phyloP scores from a whole-genome alignment of 1,284 basidiomycete species.

The Flammula alnicola region DNA sequence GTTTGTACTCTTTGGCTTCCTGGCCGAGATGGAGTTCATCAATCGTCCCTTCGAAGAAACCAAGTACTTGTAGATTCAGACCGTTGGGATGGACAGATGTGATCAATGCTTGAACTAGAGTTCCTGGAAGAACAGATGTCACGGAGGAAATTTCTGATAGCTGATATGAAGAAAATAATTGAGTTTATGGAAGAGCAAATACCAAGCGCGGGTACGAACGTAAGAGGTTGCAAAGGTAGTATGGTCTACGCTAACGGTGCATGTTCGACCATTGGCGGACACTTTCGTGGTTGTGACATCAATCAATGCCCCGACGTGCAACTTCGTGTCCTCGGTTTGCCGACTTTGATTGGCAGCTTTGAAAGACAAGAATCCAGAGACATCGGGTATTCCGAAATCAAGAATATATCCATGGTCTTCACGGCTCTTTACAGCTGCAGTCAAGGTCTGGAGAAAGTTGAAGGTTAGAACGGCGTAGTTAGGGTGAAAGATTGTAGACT shows the following conservation, averaged over 20 bases:
- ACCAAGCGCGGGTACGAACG: conserved; percentile 45
- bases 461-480: conserved; percentile 15
- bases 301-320: conserved; percentile 72
- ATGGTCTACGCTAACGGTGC: conserved; percentile 61
- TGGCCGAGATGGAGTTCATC: conserved; percentile 81
- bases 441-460: conserved; percentile 59
- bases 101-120: conserved; percentile 84
- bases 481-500: conserved; percentile 30
- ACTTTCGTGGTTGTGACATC: conserved; percentile 66
- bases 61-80: conserved; percentile 89
- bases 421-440: conserved; percentile 80
- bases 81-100: conserved; percentile 83
- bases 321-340: conserved; percentile 45
- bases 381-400: conserved; percentile 78
- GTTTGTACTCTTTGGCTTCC: conserved; percentile 64
- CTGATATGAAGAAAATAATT: conserved; percentile 35
- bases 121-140: conserved; percentile 86
- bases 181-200: conserved; percentile 6
- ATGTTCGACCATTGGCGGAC: conserved; percentile 74
- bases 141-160: conserved; percentile 80
- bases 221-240: conserved; percentile 50
- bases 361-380: conserved; percentile 82
- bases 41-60: conserved; percentile 93
- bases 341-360: conserved; percentile 59
- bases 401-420: conserved; percentile 97